Evolutionary conservation across 495 filamentous ascomycete genomes (phyloP).

Genomic region (Polyplosphaeria fusca): DNA sequence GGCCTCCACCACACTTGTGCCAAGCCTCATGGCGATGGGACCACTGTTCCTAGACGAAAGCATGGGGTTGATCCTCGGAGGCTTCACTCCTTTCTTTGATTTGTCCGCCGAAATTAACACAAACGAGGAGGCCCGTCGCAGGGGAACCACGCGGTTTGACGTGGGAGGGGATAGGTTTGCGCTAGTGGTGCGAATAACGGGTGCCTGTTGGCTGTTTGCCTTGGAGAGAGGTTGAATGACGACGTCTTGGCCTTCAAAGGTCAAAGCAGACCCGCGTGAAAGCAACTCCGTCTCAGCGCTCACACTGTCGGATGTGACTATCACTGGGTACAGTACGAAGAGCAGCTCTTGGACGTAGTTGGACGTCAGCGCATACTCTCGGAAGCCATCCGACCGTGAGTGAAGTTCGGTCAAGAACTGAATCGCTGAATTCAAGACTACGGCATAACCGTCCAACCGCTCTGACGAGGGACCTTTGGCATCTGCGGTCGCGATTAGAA

Average conservation of each 20-base stretch:
- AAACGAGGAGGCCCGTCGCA: conserved; percentile 81
- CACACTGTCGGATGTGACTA: conserved; percentile 79
- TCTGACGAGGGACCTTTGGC: conserved; percentile 17
- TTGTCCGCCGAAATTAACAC: conserved; percentile 76
- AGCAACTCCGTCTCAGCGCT: conserved; percentile 78
- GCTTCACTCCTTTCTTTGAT: conserved; percentile 47
- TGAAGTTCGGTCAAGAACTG: conserved; percentile 78
- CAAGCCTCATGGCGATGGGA: conserved; percentile 49
- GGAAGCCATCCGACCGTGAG: conserved; percentile 65
- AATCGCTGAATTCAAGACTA: conserved; percentile 65
- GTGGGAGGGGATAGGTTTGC: conserved; percentile 51
- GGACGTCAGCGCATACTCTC: conserved; percentile 73
- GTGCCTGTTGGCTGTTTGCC: conserved; percentile 49
- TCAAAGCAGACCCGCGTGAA: conserved; percentile 71
- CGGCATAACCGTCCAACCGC: conserved; percentile 28
- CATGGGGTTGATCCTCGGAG: conserved; percentile 55
- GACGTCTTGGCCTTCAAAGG: conserved; percentile 81
- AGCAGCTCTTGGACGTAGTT: conserved; percentile 77
- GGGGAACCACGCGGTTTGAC: conserved; percentile 52
- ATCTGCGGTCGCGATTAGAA: too few species aligned
- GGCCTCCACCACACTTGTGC: conserved; percentile 68
- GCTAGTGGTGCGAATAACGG: conserved; percentile 69
- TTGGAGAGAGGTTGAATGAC: conserved; percentile 71
- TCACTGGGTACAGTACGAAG: conserved; percentile 73
- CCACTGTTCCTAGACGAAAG: conserved; percentile 56